Evolutionary conservation across 2,329 filamentous ascomycete genomes (phyloP), one percentile per base, ranked within the genome.

Genomic region (Kalaharituber pfeilii): DNA sequence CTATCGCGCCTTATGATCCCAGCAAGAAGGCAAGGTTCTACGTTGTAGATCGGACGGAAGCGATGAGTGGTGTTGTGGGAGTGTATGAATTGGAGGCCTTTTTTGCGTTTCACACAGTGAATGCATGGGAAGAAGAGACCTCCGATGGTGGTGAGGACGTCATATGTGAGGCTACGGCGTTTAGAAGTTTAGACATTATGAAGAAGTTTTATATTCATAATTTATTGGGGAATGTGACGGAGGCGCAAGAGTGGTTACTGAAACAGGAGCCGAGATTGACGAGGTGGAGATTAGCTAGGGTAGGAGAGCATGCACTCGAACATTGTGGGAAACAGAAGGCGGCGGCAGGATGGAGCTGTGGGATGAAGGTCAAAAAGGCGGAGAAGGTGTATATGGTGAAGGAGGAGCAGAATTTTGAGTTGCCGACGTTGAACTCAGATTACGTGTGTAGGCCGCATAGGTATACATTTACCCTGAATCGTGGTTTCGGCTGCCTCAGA

Each of bases 21-120:
- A 68, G 68, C 1, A 72, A 73, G 22, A 70, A 72, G 36, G 79
- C 78, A 33, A 76, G 68, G 26, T 93, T 86, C 86, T 78, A 84
- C 59, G 76, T 93, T 0, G 67, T 93, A 18, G 84, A 91, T 65
- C 77, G 85, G 1, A 71, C 65, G 2, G 67, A 71, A 2, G 52
- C 55, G 9, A 75, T 72, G 3, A 72, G 72, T 49, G 84, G 85
- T 0, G 69, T 91, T 0, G 73, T 91, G 0, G 81, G 78, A 6
- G 76, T 73, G 1, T 88, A 83, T 62, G 75, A 80, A 18, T 81
- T 77, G 15, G 73, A 77, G 0, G 75, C 82, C 0, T 80, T 80
- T 49, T 93, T 88, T 70, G 81, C 79, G 67, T 93, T 93, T 66
- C 86, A 94, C 67, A 78, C 77, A 0, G 71, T 86, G 64, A 93